A percentile compares a stretch with the other conserved stretches of the same genome.
phyloP scores from a whole-genome alignment of 495 filamentous ascomycete genomes.

The Neurospora sublineolata region DNA sequence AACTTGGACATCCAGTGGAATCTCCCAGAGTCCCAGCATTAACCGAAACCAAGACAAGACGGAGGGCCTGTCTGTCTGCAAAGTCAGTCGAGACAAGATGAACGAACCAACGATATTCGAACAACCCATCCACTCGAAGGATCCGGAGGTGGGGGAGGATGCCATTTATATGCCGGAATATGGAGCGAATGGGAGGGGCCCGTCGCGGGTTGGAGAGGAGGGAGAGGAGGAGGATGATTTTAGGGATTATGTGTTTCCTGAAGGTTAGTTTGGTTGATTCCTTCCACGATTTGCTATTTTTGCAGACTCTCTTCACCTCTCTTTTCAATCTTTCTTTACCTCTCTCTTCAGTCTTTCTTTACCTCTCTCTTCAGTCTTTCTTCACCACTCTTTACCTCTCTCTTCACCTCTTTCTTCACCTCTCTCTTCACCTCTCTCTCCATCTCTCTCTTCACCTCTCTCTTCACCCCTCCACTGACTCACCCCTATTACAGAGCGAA shows the following conservation, averaged over 20 bases:
- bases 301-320: not conserved
- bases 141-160: constrained; percentile 9
- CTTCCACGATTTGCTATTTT: no score
- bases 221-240: constrained; percentile 13
- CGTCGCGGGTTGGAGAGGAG: not conserved
- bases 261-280: no score
- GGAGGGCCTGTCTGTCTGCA: not conserved
- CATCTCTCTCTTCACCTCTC: not conserved
- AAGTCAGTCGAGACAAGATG: constrained; percentile 6
- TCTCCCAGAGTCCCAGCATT: not conserved
- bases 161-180: not conserved
- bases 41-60: not conserved
- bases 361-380: not conserved
- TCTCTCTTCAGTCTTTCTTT: not conserved
- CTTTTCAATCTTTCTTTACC: not conserved
- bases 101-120: constrained; percentile 27
- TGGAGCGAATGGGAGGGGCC: not conserved
- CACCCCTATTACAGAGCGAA: constrained; percentile 9
- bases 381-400: not conserved
- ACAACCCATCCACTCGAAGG: constrained; percentile 20
- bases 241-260: constrained; percentile 26
- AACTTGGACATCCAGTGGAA: not conserved
- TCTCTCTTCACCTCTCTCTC: not conserved
- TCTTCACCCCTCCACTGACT: not conserved
- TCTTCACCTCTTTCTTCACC: not conserved